These are phyloP conservation scores for Asterochloris sp. DNA, from an alignment of 139 green algal species.

Conservation along the genomic window DNA sequence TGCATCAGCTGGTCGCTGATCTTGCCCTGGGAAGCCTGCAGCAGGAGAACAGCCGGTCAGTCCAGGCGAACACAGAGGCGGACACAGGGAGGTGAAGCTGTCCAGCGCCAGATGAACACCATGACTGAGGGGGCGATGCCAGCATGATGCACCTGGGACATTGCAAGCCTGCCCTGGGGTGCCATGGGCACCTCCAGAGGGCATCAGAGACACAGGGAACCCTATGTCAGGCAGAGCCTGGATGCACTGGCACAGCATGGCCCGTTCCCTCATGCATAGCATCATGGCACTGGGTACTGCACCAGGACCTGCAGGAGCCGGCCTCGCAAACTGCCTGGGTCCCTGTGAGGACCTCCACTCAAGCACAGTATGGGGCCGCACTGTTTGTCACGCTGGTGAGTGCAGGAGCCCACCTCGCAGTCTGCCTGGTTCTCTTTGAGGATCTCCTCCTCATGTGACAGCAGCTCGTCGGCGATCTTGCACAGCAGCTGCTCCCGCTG, in stretches of 20 bases:
- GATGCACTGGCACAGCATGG: too few species aligned
- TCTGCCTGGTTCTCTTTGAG: slow-evolving; percentile 84
- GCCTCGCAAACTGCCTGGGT: neutral
- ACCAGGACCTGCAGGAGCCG: neutral
- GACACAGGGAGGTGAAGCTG: neutral
- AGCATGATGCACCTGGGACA: neutral
- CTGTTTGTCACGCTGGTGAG: neutral
- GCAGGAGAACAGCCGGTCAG: too few species aligned
- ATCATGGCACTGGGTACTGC: neutral
- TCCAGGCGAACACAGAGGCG: too few species aligned
- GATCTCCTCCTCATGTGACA: slow-evolving; percentile 70
- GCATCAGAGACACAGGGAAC: too few species aligned
- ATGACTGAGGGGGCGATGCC: neutral
- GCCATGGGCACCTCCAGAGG: neutral
- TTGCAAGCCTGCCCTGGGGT: neutral
- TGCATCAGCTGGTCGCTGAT: slow-evolving; percentile 82
- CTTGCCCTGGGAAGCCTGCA: slow-evolving; percentile 34
- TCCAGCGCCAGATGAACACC: too few species aligned
- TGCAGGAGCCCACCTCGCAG: slow-evolving; percentile 34
- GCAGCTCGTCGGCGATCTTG: slow-evolving; percentile 76
- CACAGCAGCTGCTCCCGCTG: slow-evolving; percentile 56
- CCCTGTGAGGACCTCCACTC: neutral
- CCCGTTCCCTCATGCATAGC: neutral
- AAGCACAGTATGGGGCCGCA: neutral
- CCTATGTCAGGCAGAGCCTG: too few species aligned